Percentiles rank a stretch among this genome's conserved stretches.
phyloP scores from a whole-genome alignment of 768 basidiomycete genomes.

The Boletus rufocinnamomeus region DNA sequence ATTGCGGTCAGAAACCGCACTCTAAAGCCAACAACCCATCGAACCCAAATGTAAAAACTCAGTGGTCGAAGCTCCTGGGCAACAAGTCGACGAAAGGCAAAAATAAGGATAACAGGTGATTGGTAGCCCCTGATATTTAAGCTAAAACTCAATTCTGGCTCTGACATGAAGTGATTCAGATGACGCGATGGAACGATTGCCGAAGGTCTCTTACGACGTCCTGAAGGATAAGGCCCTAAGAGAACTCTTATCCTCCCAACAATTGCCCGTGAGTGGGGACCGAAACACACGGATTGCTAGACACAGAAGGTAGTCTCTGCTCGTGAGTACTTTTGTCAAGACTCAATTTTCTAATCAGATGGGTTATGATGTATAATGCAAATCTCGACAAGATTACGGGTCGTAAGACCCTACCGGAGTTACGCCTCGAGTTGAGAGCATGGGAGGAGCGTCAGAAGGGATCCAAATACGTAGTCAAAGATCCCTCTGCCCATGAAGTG shows the following conservation, averaged over 20 bases:
- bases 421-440: constrained; percentile 53
- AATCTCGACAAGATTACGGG: constrained; percentile 61
- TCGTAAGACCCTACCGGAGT: constrained; percentile 47
- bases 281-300: constrained; percentile 52
- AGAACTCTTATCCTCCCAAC: constrained; percentile 54
- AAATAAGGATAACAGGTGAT: constrained; percentile 36
- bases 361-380: constrained; percentile 70
- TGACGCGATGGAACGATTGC: constrained; percentile 47
- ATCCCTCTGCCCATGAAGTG: constrained; percentile 44
- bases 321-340: no score
- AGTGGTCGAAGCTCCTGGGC: constrained; percentile 48
- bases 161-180: constrained; percentile 30
- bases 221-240: constrained; percentile 62
- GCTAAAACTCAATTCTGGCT: constrained; percentile 16
- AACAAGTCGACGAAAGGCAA: constrained; percentile 43
- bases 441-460: constrained; percentile 57
- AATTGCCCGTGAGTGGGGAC: constrained; percentile 54
- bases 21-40: constrained; percentile 24
- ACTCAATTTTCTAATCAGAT: constrained; percentile 42
- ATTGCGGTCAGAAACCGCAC: constrained; percentile 40
- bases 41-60: constrained; percentile 28
- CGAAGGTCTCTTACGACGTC: constrained; percentile 65
- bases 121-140: neutral
- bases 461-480: constrained; percentile 38
- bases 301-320: constrained; percentile 54